A percentile compares a stretch with the other conserved stretches of the same genome.
phyloP scores from a whole-genome alignment of 225 moss, liverwort and hornwort genomes.

The Marchantia paleacea region DNA sequence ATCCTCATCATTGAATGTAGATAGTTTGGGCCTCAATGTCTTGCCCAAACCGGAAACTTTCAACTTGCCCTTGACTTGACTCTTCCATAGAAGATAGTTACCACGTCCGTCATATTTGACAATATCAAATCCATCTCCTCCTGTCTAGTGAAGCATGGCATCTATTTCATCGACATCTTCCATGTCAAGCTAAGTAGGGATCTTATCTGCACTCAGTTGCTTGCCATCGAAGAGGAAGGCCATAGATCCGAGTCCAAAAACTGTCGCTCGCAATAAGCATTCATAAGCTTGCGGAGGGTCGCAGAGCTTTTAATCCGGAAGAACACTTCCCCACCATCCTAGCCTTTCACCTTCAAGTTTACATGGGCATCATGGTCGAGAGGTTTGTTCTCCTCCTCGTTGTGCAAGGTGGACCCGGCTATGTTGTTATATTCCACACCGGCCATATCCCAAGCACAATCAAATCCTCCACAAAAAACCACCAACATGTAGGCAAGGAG shows the following conservation, averaged over 20 bases:
- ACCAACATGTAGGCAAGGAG: not conserved
- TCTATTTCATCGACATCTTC: constrained; percentile 86
- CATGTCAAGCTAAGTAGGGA: constrained; percentile 81
- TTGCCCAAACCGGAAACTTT: too few relatives aligned
- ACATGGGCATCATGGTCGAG: constrained; percentile 73
- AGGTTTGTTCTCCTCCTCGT: constrained; percentile 86
- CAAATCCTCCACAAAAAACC: not conserved
- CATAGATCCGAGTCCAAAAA: constrained; percentile 76
- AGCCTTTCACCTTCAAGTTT: constrained; percentile 89
- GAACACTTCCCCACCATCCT: constrained; percentile 89
- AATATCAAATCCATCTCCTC: too few relatives aligned
- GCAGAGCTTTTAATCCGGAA: constrained; percentile 94
- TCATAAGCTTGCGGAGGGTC: constrained; percentile 84
- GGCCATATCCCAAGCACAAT: constrained; percentile 40
- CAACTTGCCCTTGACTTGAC: too few relatives aligned
- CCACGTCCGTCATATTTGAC: too few relatives aligned
- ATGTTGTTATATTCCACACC: constrained; percentile 70
- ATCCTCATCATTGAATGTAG: too few relatives aligned
- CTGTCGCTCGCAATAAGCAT: constrained; percentile 88
- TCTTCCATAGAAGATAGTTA: too few relatives aligned
- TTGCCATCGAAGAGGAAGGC: constrained; percentile 86
- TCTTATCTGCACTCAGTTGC: constrained; percentile 83
- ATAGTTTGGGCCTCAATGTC: too few relatives aligned
- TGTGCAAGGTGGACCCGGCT: constrained; percentile 43
- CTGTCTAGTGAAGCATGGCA: constrained; percentile 87